Evolutionary conservation across 768 basidiomycete genomes (phyloP).

Genomic region (Rhizopogon sp.): DNA sequence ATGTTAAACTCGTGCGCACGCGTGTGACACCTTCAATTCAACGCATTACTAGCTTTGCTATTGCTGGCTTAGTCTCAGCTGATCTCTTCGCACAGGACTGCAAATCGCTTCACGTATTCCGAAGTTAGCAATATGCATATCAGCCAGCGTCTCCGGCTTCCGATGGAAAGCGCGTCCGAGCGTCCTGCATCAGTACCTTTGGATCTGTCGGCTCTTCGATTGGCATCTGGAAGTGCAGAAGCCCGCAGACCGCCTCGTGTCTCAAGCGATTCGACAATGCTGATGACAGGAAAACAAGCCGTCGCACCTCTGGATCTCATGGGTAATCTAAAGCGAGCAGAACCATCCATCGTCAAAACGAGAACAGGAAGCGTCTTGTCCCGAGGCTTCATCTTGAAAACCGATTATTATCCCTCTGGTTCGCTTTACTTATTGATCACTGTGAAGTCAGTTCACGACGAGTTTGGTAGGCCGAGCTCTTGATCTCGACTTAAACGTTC

Average conservation of each 20-base stretch:
- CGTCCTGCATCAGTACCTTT: slow-evolving; percentile 10
- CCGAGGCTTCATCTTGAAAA: slow-evolving; percentile 91
- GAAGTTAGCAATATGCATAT: not conserved
- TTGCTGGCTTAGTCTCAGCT: no score
- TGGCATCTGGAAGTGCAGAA: not conserved
- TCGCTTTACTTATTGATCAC: slow-evolving; percentile 7
- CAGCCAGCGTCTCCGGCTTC: not conserved
- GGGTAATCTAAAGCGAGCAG: slow-evolving; percentile 58
- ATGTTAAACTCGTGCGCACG: no score
- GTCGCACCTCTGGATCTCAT: slow-evolving; percentile 52
- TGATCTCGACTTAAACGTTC: slow-evolving; percentile 85
- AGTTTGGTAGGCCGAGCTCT: slow-evolving; percentile 66
- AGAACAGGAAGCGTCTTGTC: slow-evolving; percentile 80
- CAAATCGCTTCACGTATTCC: no score
- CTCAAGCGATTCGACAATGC: not conserved
- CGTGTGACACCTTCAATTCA: not conserved
- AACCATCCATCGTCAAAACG: slow-evolving; percentile 74
- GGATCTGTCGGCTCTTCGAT: slow-evolving; percentile 4
- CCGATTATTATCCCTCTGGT: slow-evolving; percentile 84
- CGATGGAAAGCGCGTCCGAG: not conserved
- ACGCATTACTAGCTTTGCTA: not conserved
- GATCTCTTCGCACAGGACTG: not conserved
- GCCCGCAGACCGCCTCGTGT: not conserved
- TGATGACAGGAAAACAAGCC: slow-evolving; percentile 5
- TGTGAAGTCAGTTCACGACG: slow-evolving; percentile 3